A percentile compares a stretch with the other conserved stretches of the same genome.
These are phyloP conservation scores for Proteromonas lacertae DNA, from an alignment of 352 stramenopile species.

Conservation along the genomic window DNA sequence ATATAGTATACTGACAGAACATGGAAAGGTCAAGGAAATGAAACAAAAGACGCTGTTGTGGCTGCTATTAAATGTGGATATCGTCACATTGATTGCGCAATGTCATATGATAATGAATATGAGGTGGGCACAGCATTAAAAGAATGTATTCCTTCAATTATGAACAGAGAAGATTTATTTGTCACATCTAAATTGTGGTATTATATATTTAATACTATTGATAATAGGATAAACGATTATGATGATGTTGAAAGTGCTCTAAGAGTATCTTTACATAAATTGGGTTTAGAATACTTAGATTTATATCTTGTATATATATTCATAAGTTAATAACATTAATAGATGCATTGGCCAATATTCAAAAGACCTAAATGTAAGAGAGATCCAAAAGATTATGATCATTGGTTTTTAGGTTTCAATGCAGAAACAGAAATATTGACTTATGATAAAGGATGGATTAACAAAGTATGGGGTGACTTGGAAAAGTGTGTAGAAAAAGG, in stretches of 20 bases:
- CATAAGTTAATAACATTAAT: no score
- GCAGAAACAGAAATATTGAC: no score
- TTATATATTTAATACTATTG: no score
- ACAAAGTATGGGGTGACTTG: slow-evolving; percentile 2
- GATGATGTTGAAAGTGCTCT: slow-evolving; percentile 11
- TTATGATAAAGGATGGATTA: neutral
- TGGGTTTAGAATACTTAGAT: slow-evolving; percentile 14
- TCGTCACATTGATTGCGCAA: slow-evolving; percentile 1
- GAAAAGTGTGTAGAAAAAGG: slow-evolving; percentile 2
- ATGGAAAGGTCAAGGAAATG: no score
- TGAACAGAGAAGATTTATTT: slow-evolving; percentile 10
- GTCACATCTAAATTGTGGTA: slow-evolving; percentile 9
- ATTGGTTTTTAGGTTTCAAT: no score
- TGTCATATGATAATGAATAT: slow-evolving; percentile 7
- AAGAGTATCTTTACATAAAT: slow-evolving; percentile 6
- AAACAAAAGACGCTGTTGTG: no score
- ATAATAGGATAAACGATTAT: no score
- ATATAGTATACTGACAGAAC: no score
- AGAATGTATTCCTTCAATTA: slow-evolving; percentile 5
- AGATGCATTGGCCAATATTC: no score
- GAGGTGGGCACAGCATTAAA: slow-evolving; percentile 9
- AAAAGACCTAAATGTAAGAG: no score
- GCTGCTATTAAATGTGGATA: no score
- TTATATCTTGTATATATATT: slow-evolving; percentile 15
- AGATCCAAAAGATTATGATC: no score